Percentiles rank a stretch among this genome's conserved stretches.
These are phyloP conservation scores for Filobasidium wieringae DNA, from an alignment of 768 basidiomycete species.

Conservation along the genomic window DNA sequence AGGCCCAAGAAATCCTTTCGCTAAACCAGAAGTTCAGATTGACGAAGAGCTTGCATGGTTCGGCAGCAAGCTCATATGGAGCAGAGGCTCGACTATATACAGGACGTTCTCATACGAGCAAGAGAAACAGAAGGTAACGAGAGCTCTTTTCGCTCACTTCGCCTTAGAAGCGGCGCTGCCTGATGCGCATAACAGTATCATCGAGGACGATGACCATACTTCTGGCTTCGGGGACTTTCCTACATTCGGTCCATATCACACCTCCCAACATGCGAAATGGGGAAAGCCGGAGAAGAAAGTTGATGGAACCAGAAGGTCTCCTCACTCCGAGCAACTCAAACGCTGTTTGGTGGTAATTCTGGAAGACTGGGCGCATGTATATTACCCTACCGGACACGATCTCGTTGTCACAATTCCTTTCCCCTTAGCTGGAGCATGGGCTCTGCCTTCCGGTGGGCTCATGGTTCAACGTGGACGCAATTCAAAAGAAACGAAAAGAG, in stretches of 20 bases:
- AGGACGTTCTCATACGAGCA: slow-evolving; percentile 29
- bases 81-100: slow-evolving; percentile 24
- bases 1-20: not conserved
- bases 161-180: not conserved
- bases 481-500: slow-evolving; percentile 18
- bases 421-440: slow-evolving; percentile 26
- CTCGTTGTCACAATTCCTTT: slow-evolving; percentile 30
- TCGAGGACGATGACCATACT: not conserved
- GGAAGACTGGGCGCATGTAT: slow-evolving; percentile 24
- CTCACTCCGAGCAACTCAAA: not conserved
- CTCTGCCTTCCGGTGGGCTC: slow-evolving; percentile 23
- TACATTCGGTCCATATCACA: slow-evolving; percentile 23
- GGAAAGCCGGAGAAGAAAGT: not conserved
- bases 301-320: not conserved
- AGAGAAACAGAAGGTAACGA: slow-evolving; percentile 23
- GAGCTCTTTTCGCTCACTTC: slow-evolving; percentile 34
- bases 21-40: not conserved
- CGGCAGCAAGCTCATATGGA: slow-evolving; percentile 30
- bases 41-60: slow-evolving; percentile 38
- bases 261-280: slow-evolving; percentile 9
- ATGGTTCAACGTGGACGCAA: slow-evolving; percentile 30
- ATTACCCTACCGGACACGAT: slow-evolving; percentile 29
- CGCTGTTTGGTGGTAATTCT: slow-evolving; percentile 34
- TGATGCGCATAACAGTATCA: not conserved
- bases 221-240: not conserved